Evolutionary conservation across 176 grass and related monocot species (phyloP).

Genomic region (Ananas comosus): DNA sequence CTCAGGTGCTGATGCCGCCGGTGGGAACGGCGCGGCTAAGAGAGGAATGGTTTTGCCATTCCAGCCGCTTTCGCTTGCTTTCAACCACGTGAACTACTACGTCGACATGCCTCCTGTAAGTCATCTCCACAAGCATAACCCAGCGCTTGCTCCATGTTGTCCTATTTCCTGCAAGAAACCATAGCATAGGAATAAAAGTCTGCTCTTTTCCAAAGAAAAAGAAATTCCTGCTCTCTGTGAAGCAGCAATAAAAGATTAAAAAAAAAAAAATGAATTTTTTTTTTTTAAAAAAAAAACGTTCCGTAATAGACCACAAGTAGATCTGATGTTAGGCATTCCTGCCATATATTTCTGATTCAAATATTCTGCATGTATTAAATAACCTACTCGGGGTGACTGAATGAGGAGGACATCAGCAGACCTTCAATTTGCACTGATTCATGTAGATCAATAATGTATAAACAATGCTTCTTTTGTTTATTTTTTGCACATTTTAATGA

Average conservation of each 20-base stretch:
- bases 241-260: neutral
- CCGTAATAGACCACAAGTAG: neutral
- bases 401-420: too few relatives aligned
- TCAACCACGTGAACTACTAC: slow-evolving; percentile 77
- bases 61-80: slow-evolving; percentile 72
- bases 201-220: neutral
- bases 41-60: slow-evolving; percentile 58
- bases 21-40: slow-evolving; percentile 5
- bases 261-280: too few relatives aligned
- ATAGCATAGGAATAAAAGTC: neutral
- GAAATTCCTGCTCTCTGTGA: neutral
- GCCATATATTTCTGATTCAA: too few relatives aligned
- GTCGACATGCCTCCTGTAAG: slow-evolving; percentile 88
- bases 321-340: neutral
- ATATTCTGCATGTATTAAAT: too few relatives aligned
- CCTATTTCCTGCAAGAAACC: neutral
- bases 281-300: too few relatives aligned
- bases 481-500: neutral
- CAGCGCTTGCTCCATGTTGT: neutral
- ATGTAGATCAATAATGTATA: too few relatives aligned
- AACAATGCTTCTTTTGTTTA: too few relatives aligned
- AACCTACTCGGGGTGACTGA: too few relatives aligned
- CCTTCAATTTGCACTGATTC: too few relatives aligned
- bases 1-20: slow-evolving; percentile 17
- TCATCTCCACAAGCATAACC: neutral